Percentiles rank a stretch among this genome's conserved stretches.
These are phyloP conservation scores for Eucalyptus viminalis DNA, from an alignment of 345 rosid genomes.

Conservation along the genomic window DNA sequence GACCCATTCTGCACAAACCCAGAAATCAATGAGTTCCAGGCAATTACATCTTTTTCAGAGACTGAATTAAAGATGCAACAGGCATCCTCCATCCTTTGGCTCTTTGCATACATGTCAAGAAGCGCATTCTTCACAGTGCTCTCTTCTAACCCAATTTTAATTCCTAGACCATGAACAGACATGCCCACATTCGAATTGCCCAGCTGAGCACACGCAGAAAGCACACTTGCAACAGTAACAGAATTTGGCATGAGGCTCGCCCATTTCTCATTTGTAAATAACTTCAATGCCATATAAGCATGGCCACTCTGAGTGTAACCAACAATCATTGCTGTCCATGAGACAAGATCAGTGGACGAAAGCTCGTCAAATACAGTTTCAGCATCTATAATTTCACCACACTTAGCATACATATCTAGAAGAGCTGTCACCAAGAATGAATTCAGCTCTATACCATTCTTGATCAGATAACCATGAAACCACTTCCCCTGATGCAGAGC, in stretches of 20 bases:
- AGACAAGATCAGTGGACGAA: conserved; percentile 35
- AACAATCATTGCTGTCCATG: conserved; percentile 94
- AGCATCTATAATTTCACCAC: conserved; percentile 49
- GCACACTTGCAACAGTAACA: conserved; percentile 50
- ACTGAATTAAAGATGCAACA: conserved; percentile 39
- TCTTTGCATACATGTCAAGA: conserved; percentile 87
- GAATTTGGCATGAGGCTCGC: conserved; percentile 43
- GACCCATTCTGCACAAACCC: conserved; percentile 67
- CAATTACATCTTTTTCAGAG: conserved; percentile 35
- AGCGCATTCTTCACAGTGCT: conserved; percentile 59
- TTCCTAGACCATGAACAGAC: conserved; percentile 43
- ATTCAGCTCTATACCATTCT: conserved; percentile 42
- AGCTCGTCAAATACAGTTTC: conserved; percentile 35
- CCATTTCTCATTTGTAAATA: conserved; percentile 46
- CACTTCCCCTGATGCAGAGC: conserved; percentile 70
- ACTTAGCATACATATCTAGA: conserved; percentile 73
- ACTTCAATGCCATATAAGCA: conserved; percentile 36
- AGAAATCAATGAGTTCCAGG: conserved; percentile 86
- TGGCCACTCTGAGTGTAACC: conserved; percentile 57
- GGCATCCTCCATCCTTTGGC: conserved; percentile 43
- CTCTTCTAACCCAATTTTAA: conserved; percentile 54
- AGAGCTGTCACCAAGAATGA: conserved; percentile 54
- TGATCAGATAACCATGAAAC: conserved; percentile 63
- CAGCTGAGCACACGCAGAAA: conserved; percentile 60
- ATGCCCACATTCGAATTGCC: conserved; percentile 40